A percentile compares a stretch with the other conserved stretches of the same genome.
These are phyloP conservation scores for Nematocida ironsii DNA, from an alignment of 371 early-diverging fungal species.

Conservation along the genomic window DNA sequence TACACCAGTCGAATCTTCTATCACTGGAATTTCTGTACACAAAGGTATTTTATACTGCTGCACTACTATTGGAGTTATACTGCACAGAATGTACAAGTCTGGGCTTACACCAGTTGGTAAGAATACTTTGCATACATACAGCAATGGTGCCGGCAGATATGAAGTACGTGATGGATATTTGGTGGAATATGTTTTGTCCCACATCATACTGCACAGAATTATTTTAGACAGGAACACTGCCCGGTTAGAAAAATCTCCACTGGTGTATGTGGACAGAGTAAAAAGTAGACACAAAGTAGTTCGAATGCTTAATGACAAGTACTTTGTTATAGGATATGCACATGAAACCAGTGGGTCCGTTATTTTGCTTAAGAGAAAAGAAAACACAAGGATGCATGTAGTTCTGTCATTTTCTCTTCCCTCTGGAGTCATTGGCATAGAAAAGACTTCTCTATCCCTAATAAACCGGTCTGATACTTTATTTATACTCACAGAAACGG, in stretches of 20 bases:
- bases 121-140: neutral
- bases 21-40: neutral
- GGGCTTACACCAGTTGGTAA: neutral
- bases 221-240: neutral
- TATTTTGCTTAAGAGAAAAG: neutral
- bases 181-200: neutral
- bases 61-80: neutral
- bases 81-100: neutral
- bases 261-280: constrained; percentile 9
- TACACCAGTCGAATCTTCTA: neutral
- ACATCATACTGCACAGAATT: neutral
- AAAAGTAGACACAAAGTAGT: constrained; percentile 1
- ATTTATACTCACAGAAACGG: neutral
- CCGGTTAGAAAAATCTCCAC: neutral
- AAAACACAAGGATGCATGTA: neutral
- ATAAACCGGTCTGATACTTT: neutral
- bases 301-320: neutral
- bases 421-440: neutral
- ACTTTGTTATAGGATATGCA: constrained; percentile 10
- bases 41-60: constrained; percentile 2
- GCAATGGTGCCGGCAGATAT: neutral
- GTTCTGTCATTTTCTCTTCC: neutral
- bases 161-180: neutral
- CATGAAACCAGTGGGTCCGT: neutral
- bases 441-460: neutral